Conservation (phyloP, 2,329 filamentous ascomycete species). For the Erysiphe pulchra region DNA sequence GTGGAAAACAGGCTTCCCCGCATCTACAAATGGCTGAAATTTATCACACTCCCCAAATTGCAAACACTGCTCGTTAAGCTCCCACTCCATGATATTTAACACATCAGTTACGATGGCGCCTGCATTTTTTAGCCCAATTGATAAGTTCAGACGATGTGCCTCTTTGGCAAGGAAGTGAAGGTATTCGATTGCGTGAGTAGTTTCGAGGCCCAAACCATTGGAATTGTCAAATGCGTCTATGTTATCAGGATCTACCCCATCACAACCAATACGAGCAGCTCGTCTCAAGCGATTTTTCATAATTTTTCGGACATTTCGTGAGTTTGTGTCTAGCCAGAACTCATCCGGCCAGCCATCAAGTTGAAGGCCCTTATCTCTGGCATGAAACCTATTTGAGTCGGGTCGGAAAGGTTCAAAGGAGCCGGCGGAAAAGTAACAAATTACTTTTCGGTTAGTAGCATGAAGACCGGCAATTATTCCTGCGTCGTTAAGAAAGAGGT, state of each 20-base stretch:
- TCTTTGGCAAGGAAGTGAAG: slow-evolving; percentile 32
- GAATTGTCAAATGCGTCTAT: slow-evolving; percentile 40
- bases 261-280: slow-evolving; percentile 34
- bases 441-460: slow-evolving; percentile 27
- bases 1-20: slow-evolving; percentile 43
- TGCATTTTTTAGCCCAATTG: slow-evolving; percentile 45
- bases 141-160: slow-evolving; percentile 27
- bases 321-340: slow-evolving; percentile 36
- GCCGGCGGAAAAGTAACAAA: slow-evolving; percentile 54
- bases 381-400: slow-evolving; percentile 26
- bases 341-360: slow-evolving; percentile 41
- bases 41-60: slow-evolving; percentile 31
- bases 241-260: slow-evolving; percentile 47
- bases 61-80: slow-evolving; percentile 45
- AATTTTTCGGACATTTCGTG: slow-evolving; percentile 31
- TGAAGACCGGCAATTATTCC: slow-evolving; percentile 23
- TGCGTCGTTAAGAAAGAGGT: slow-evolving; percentile 19
- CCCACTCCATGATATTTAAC: slow-evolving; percentile 30
- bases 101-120: slow-evolving; percentile 27
- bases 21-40: slow-evolving; percentile 30
- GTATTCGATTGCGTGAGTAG: slow-evolving; percentile 28
- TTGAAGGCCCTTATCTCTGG: slow-evolving; percentile 27
- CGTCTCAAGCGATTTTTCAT: slow-evolving; percentile 34
- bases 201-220: slow-evolving; percentile 33
- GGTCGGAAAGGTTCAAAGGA: slow-evolving; percentile 37